Base-by-base conservation (phyloP, 73 alveolate genomes). In the Paramecium bursaria region DNA sequence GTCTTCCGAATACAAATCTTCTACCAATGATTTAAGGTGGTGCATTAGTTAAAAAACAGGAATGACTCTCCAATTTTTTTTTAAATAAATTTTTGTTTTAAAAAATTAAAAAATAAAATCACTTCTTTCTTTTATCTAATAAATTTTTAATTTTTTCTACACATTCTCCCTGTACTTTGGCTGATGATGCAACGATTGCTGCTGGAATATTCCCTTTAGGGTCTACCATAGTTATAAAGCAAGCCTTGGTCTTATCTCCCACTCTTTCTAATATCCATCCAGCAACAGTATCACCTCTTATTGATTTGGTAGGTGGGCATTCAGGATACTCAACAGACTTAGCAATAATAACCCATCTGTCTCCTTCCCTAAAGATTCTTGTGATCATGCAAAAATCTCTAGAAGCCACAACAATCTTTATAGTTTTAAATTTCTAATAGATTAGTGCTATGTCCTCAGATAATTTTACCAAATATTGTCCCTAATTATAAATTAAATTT, bases 21-120 rank as follows among this genome's bases (percentile, higher is more conserved):
- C 82, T 67, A 42, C 82, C 82, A 33, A 35, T 67, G 7, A 67
- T 67, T 39, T 67, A 31, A 67, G 82, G 46, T 11, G 82, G 82
- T 57, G 39, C 11, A 26, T 11, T n/a, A n/a, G n/a, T n/a, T n/a
- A n/a, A n/a, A n/a, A n/a, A n/a, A n/a, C n/a, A n/a, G n/a, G n/a
- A n/a, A n/a, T n/a, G n/a, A n/a, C n/a, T n/a, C n/a, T n/a, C n/a
- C n/a, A n/a, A n/a, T n/a, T n/a, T n/a, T n/a, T n/a, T n/a, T n/a
- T n/a, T n/a, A n/a, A n/a, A n/a, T n/a, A n/a, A n/a, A n/a, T n/a
- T n/a, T n/a, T n/a, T n/a, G n/a, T n/a, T n/a, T n/a, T n/a, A n/a
- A n/a, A n/a, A n/a, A n/a, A n/a, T n/a, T n/a, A n/a, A n/a, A n/a
- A n/a, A n/a, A n/a, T n/a, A n/a, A n/a, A n/a, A n/a, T n/a, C n/a